These are phyloP conservation scores for Detonula confervacea DNA, from an alignment of 352 stramenopile genomes.

Conservation along the genomic window DNA sequence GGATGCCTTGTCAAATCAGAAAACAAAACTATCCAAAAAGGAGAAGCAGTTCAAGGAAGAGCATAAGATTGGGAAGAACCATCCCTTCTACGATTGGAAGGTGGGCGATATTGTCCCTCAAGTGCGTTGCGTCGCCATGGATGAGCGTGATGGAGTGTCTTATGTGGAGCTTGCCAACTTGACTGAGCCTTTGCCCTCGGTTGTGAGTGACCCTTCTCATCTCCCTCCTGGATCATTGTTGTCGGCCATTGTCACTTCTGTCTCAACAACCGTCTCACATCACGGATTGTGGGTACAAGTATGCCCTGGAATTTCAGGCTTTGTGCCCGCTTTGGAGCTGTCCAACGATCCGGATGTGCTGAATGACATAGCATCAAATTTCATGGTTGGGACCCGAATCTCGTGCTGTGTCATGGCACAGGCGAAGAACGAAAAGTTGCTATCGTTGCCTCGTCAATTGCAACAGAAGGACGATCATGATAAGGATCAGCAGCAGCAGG, in stretches of 20 bases:
- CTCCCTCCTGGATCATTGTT: conserved; percentile 63
- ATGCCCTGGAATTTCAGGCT: conserved; percentile 73
- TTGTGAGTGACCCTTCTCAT: conserved; percentile 55
- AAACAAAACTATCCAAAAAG: conserved; percentile 51
- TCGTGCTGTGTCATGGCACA: conserved; percentile 68
- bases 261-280: conserved; percentile 46
- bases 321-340: conserved; percentile 75
- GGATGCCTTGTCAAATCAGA: conserved; percentile 9
- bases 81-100: conserved; percentile 83
- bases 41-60: conserved; percentile 51
- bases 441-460: conserved; percentile 3
- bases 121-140: conserved; percentile 63
- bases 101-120: conserved; percentile 57
- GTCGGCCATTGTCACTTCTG: conserved; percentile 64
- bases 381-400: conserved; percentile 64
- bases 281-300: conserved; percentile 75
- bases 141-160: conserved; percentile 55
- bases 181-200: conserved; percentile 20
- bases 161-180: conserved; percentile 78
- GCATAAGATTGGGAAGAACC: conserved; percentile 67
- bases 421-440: too few species aligned
- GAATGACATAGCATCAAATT: conserved; percentile 69
- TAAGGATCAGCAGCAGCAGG: conserved; percentile 35
- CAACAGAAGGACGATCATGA: conserved; percentile 43
- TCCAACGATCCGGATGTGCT: conserved; percentile 68